Conservation (phyloP, 1,284 basidiomycete species). For the Kalmanozyma brasiliensis region DNA sequence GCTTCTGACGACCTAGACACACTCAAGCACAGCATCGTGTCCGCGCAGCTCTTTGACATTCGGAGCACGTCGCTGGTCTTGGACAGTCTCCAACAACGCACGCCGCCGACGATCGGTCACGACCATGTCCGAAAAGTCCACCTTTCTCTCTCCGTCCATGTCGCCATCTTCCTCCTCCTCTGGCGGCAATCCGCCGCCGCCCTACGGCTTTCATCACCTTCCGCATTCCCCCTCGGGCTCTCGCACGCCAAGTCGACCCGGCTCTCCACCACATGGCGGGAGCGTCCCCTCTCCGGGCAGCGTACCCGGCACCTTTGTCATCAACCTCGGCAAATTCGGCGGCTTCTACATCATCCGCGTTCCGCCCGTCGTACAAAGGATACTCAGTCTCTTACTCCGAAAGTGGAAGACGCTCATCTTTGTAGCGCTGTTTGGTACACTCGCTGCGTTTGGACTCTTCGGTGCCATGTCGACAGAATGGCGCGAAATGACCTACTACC, state of each 20-base stretch:
- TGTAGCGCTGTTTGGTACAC: conserved; percentile 52
- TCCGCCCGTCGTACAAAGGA: conserved; percentile 45
- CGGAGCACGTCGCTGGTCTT: too few relatives aligned
- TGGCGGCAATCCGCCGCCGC: conserved; percentile 57
- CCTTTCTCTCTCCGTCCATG: conserved; percentile 53
- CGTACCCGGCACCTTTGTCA: conserved; percentile 54
- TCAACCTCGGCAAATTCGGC: conserved; percentile 59
- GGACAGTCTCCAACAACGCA: background rate
- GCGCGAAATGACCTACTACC: conserved; percentile 67
- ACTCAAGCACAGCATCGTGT: too few relatives aligned
- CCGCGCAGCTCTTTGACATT: too few relatives aligned
- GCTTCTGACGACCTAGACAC: too few relatives aligned
- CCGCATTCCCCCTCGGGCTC: conserved; percentile 58
- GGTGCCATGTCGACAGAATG: conserved; percentile 66
- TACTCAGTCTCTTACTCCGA: conserved; percentile 49
- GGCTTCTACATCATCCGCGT: conserved; percentile 60
- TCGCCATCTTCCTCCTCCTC: conserved; percentile 57
- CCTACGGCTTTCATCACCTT: conserved; percentile 60
- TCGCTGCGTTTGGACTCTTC: conserved; percentile 59
- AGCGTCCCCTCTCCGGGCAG: conserved; percentile 50
- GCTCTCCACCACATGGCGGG: conserved; percentile 59
- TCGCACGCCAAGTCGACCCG: conserved; percentile 50
- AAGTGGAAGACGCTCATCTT: conserved; percentile 66
- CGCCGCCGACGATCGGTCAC: conserved; percentile 5
- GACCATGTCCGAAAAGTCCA: conserved; percentile 53